Base-by-base conservation (phyloP, 345 rosid genomes). In the Heritiera littoralis region DNA sequence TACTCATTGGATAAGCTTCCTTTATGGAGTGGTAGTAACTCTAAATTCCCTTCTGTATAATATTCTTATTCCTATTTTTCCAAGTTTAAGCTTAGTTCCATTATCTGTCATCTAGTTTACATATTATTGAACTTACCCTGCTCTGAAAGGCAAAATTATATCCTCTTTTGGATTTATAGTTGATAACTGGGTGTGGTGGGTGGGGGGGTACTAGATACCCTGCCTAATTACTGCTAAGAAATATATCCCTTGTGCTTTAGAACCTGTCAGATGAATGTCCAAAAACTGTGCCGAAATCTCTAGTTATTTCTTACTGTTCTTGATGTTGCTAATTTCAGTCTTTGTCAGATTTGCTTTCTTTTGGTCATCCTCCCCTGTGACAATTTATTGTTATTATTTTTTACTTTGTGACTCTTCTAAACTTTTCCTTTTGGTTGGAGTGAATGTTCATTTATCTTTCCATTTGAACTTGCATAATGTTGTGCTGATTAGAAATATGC, bases 401-500 rank as follows among this genome's bases (percentile, higher is more conserved):
- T 23, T 23, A 23, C 28, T 23, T 23, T 23, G 28, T 23, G 28
- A 23, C 28, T 23, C 28, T 23, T 23, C 28, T 23, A 23, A 23
- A 23, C 28, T 23, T 23, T 23, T 23, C 28, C 28, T 23, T 23
- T 23, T 23, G 28, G 28, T 23, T 23, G 28, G 28, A 23, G 28
- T 23, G 28, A 23, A 23, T 23, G 28, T 23, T 23, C 28, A 23
- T 23, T 23, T 23, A 23, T 23, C 28, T 23, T 23, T 23, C 28
- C 28, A 23, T 23, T 23, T 23, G 28, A 23, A 35, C 38, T 35
- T 35, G 38, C 9, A 1, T 75, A 51, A 9, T 71, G 72, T 38
- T 69, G 45, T 56, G 43, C 66, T 63, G 70, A 61, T 45, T 20
- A 77, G 18, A 68, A 61, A 68, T 69, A 45, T 72, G 5, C 52